Evolutionary conservation across 805 yeast genomes (phyloP), one percentile per base, ranked within the genome.

Genomic region (Yarrowia hollandica): DNA sequence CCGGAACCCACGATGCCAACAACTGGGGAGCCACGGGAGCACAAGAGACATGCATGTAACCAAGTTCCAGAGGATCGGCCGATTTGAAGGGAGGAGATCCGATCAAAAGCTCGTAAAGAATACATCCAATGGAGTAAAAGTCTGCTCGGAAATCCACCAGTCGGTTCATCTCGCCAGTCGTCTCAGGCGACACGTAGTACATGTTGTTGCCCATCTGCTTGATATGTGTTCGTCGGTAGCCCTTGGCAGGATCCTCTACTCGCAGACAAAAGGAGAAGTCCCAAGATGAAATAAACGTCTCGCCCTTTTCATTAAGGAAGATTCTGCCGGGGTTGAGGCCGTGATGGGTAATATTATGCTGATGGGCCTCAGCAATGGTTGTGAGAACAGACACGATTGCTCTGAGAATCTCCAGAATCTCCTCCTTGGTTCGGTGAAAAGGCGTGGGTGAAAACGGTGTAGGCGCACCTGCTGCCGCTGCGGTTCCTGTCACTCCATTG

Each of bases 141-240:
- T 80, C 83, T 0, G 83, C 72, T 46, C 80, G 69, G 63, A 68
- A 74, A 61, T 80, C 82, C 18, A 77, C 79, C 4, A 72, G 66
- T 12, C 72, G 66, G 26, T 69, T 69, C 14, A 65, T 65, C 23
- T 73, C 74, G 1, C 79, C 77, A 21, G 79, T 73, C 5, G 75
- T 72, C 65, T 80, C 84, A 0, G 84, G 84, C 1, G 82, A 76
- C 62, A 78, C 74, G 62, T 75, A 80, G 0, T 81, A 80, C 18
- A 79, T 65, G 60, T 75, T 70, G 25, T 73, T 75, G 1, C 72
- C 71, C 14, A 77, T 67, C 26, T 69, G 71, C 56, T 69, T 65
- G 60, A 74, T 68, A 61, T 78, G 76, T n/a, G 72, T 66, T 28
- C 74, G 71, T 23, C 82, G 65, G 62, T 72, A 79, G 16, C 78